Percentiles rank a stretch among this genome's conserved stretches.
These are phyloP conservation scores for Phytophthora foliorum DNA, from an alignment of 352 stramenopile genomes.

Conservation along the genomic window DNA sequence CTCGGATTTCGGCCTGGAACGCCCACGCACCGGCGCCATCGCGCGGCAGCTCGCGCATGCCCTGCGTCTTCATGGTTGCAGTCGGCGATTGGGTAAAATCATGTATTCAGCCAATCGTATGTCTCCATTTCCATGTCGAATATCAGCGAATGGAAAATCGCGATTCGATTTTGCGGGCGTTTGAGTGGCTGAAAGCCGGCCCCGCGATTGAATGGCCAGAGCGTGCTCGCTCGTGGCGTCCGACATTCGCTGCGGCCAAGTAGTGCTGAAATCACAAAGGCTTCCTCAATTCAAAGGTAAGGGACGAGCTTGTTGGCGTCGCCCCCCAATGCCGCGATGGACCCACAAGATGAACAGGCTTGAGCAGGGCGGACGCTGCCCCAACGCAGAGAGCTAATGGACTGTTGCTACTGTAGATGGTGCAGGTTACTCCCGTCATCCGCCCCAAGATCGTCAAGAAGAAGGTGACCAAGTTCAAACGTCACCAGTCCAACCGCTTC, in stretches of 20 bases:
- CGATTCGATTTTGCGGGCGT: slow-evolving; percentile 2
- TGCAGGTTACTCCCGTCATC: slow-evolving; percentile 92
- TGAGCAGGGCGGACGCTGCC: slow-evolving; percentile 11
- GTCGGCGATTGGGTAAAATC: slow-evolving; percentile 1
- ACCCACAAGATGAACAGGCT: slow-evolving; percentile 1
- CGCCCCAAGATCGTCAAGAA: slow-evolving; percentile 99
- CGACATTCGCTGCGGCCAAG: slow-evolving; percentile 26
- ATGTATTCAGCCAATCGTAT: slow-evolving; percentile 42
- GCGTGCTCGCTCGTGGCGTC: slow-evolving; percentile 27
- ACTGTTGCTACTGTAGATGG: slow-evolving; percentile 63
- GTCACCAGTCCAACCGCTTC: slow-evolving; percentile 99
- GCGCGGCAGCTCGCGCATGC: slow-evolving; percentile 46
- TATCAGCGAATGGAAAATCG: slow-evolving; percentile 21
- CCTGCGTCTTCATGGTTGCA: slow-evolving; percentile 41
- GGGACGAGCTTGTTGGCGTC: slow-evolving; percentile 28
- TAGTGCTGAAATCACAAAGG: slow-evolving; percentile 92
- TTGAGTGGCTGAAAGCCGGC: slow-evolving; percentile 40
- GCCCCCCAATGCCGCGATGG: slow-evolving; percentile 2
- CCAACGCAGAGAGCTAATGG: slow-evolving; percentile 19
- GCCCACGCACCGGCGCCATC: slow-evolving; percentile 24
- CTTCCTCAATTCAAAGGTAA: slow-evolving; percentile 89
- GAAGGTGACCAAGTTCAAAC: slow-evolving; percentile 99
- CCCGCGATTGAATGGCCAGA: slow-evolving; percentile 73
- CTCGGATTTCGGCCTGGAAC: not conserved
- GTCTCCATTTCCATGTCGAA: not conserved